Percentiles rank a stretch among this genome's conserved stretches.
Evolutionary conservation across 331 rosid species (phyloP).

Genomic region (Ulmus americana): DNA sequence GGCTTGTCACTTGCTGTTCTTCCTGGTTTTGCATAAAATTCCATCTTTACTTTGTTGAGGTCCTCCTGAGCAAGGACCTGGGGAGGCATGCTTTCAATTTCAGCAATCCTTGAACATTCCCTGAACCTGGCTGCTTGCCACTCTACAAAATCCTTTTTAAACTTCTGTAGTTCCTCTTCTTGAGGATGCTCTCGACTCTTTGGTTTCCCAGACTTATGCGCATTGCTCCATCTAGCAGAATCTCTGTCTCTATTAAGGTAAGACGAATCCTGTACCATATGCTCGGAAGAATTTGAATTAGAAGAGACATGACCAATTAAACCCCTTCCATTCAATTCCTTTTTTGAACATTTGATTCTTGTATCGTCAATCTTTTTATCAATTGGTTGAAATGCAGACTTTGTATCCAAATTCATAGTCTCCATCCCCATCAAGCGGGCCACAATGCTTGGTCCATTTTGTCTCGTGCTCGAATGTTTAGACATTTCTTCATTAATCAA

Average conservation of each 20-base stretch:
- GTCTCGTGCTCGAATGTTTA: slow-evolving; percentile 44
- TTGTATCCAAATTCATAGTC: slow-evolving; percentile 47
- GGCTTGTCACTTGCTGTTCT: slow-evolving; percentile 33
- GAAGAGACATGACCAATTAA: slow-evolving; percentile 41
- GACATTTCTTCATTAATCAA: slow-evolving; percentile 76
- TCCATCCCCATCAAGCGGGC: slow-evolving; percentile 99
- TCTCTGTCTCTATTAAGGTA: slow-evolving; percentile 30
- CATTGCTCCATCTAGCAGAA: slow-evolving; percentile 46
- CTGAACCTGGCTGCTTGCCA: slow-evolving; percentile 75
- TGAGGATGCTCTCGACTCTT: slow-evolving; percentile 87
- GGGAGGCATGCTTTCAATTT: slow-evolving; percentile 36
- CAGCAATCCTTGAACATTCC: slow-evolving; percentile 68
- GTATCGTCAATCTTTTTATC: slow-evolving; percentile 34
- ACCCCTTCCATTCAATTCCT: slow-evolving; percentile 43
- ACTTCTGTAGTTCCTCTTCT: slow-evolving; percentile 86
- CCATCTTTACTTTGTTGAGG: slow-evolving; percentile 40
- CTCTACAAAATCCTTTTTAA: slow-evolving; percentile 91
- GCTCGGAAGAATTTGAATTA: slow-evolving; percentile 45
- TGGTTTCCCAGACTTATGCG: slow-evolving; percentile 42
- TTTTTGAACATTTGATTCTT: slow-evolving; percentile 46
- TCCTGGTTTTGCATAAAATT: slow-evolving; percentile 30
- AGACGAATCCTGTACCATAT: slow-evolving; percentile 37
- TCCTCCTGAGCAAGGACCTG: slow-evolving; percentile 43
- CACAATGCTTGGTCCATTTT: slow-evolving; percentile 76
- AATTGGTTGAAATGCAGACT: slow-evolving; percentile 42